These are phyloP conservation scores for Cyclanthera cordifolia DNA, from an alignment of 306 rosid species.

Conservation along the genomic window DNA sequence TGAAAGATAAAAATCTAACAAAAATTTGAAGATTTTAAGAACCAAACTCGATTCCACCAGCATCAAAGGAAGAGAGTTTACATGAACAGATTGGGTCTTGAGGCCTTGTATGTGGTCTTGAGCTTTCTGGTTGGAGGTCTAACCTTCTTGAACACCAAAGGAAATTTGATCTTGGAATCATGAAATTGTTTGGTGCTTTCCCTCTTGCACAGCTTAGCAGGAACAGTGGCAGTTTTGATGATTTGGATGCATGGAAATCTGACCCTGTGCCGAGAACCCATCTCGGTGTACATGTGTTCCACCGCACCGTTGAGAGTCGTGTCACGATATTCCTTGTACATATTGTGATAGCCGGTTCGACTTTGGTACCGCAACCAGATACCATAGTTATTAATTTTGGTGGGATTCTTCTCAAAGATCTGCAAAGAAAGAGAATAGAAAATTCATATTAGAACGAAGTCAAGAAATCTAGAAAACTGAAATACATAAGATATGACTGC, in stretches of 20 bases:
- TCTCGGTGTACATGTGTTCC: constrained; percentile 66
- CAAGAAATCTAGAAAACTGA: too few species aligned
- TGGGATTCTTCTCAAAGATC: constrained; percentile 90
- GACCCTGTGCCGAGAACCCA: constrained; percentile 91
- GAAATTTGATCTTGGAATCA: constrained; percentile 78
- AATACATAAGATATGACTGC: too few species aligned
- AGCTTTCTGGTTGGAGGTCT: constrained; percentile 81
- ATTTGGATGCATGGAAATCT: constrained; percentile 81
- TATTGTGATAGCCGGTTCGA: constrained; percentile 82
- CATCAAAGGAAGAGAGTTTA: constrained; percentile 16
- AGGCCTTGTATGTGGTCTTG: constrained; percentile 85
- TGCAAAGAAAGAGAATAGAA: constrained; percentile 11
- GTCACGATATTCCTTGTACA: constrained; percentile 89
- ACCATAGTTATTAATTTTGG: constrained; percentile 71
- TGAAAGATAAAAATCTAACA: constrained; percentile 2
- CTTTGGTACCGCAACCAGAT: constrained; percentile 86
- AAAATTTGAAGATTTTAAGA: not conserved
- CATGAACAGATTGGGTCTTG: constrained; percentile 76
- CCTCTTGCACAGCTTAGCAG: constrained; percentile 84
- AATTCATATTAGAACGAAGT: not conserved
- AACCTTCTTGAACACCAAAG: constrained; percentile 65
- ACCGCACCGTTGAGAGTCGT: constrained; percentile 80
- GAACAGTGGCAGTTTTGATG: constrained; percentile 70
- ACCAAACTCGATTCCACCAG: constrained; percentile 2
- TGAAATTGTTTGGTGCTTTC: constrained; percentile 87